phyloP scores from a whole-genome alignment of 1,284 basidiomycete species.

The Irpex lacteus region DNA sequence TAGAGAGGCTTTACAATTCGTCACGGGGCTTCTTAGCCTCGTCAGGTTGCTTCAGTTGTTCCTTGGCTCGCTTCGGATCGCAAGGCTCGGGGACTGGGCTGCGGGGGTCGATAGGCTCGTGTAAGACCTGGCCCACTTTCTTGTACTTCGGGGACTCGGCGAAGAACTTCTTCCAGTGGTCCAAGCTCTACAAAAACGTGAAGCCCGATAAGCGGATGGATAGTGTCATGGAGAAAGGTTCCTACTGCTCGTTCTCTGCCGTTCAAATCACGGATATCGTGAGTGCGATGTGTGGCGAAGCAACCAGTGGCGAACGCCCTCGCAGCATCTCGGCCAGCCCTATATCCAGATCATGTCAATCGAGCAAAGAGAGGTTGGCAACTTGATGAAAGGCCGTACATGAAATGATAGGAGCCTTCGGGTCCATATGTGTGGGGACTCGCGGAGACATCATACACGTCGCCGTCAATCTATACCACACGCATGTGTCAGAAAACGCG shows the following conservation, averaged over 20 bases:
- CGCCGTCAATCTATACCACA: conserved; percentile 73
- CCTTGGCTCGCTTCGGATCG: conserved; percentile 50
- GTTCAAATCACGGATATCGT: conserved; percentile 82
- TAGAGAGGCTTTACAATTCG: conserved; percentile 32
- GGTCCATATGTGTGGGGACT: conserved; percentile 84
- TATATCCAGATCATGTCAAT: conserved; percentile 29
- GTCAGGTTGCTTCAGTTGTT: conserved; percentile 17
- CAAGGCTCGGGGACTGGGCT: conserved; percentile 82
- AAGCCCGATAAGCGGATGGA: conserved; percentile 6
- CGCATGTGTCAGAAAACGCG: conserved; percentile 5
- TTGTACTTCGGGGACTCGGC: conserved; percentile 73
- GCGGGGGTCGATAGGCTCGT: conserved; percentile 74
- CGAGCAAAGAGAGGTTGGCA: conserved; percentile 1
- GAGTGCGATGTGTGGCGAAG: conserved; percentile 85
- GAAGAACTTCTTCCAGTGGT: conserved; percentile 91
- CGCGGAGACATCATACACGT: conserved; percentile 87
- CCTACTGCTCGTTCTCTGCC: conserved; percentile 70
- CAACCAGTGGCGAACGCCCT: conserved; percentile 92
- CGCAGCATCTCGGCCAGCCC: conserved; percentile 85
- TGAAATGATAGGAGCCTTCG: conserved; percentile 82
- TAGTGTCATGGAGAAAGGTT: neutral
- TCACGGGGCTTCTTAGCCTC: conserved; percentile 25
- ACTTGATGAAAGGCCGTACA: conserved; percentile 49
- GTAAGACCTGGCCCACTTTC: conserved; percentile 74
- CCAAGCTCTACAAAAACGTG: conserved; percentile 51